These are phyloP conservation scores for Neocatenulostroma microsporum DNA, from an alignment of 2,329 filamentous ascomycete species.

Conservation along the genomic window DNA sequence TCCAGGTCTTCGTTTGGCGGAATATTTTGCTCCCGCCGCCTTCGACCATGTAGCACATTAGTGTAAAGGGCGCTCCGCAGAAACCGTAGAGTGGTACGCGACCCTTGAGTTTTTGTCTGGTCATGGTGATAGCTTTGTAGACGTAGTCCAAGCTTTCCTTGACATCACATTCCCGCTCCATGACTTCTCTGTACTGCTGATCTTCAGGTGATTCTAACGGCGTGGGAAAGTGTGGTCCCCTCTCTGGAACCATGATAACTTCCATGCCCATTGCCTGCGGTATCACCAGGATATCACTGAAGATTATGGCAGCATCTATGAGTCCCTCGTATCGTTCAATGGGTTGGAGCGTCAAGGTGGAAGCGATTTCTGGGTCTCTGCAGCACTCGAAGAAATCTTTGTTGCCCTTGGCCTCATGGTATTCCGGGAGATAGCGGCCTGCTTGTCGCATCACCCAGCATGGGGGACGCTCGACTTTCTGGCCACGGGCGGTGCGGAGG, in stretches of 20 bases:
- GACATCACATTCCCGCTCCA: conserved; percentile 74
- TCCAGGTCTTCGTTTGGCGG: conserved; percentile 89
- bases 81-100: conserved; percentile 92
- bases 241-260: conserved; percentile 98
- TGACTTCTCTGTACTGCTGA: conserved; percentile 69
- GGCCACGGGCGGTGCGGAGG: conserved; percentile 79
- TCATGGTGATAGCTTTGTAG: conserved; percentile 89
- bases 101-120: conserved; percentile 76
- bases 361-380: conserved; percentile 84
- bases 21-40: conserved; percentile 95
- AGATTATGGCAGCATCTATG: conserved; percentile 95
- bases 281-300: conserved; percentile 96
- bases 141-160: conserved; percentile 82
- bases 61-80: conserved; percentile 92
- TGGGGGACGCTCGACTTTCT: conserved; percentile 84
- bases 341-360: conserved; percentile 86
- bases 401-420: conserved; percentile 85
- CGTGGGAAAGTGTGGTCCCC: conserved; percentile 87
- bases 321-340: conserved; percentile 85
- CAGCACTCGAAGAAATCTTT: conserved; percentile 98
- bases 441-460: conserved; percentile 99
- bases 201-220: conserved; percentile 74
- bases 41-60: conserved; percentile 99
- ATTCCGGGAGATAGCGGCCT: conserved; percentile 94
- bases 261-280: conserved; percentile 97